Evolutionary conservation across 331 rosid genomes (phyloP).

Genomic region (Acacia concinna): DNA sequence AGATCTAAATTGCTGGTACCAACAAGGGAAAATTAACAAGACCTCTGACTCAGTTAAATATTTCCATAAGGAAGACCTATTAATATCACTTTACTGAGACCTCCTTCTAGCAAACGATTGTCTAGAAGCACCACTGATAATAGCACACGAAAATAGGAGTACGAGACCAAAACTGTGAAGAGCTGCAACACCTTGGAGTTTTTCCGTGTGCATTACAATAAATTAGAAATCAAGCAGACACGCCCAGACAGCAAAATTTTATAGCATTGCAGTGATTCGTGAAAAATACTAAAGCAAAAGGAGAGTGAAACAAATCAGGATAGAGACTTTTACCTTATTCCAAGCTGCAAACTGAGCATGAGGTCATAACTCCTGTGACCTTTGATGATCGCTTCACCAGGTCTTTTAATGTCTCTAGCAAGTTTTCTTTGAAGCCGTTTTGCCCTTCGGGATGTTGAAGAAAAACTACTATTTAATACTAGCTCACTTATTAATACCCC

Average conservation of each 20-base stretch:
- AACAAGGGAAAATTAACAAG: neutral
- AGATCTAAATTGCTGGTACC: conserved; percentile 6
- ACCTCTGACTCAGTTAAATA: conserved; percentile 15
- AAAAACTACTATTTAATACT: conserved; percentile 70
- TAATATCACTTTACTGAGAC: neutral
- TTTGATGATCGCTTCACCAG: conserved; percentile 94
- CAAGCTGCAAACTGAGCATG: conserved; percentile 99
- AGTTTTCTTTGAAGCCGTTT: conserved; percentile 72
- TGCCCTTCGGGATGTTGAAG: conserved; percentile 62
- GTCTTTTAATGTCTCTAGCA: conserved; percentile 76
- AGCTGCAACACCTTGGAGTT: neutral
- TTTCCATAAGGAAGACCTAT: conserved; percentile 10
- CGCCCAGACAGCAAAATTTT: conserved; percentile 10
- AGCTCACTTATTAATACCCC: conserved; percentile 95
- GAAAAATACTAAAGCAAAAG: conserved; percentile 16
- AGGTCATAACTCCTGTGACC: conserved; percentile 97
- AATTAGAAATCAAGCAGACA: conserved; percentile 7
- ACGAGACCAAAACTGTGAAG: neutral
- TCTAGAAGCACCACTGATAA: neutral
- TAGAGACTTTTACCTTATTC: conserved; percentile 74
- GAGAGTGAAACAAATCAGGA: conserved; percentile 22
- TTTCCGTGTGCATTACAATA: neutral
- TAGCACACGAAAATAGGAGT: neutral
- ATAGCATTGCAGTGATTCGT: conserved; percentile 8
- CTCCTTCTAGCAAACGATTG: conserved; percentile 11